These are phyloP conservation scores for Tuber borchii DNA, from an alignment of 495 filamentous ascomycete species.

Conservation along the genomic window DNA sequence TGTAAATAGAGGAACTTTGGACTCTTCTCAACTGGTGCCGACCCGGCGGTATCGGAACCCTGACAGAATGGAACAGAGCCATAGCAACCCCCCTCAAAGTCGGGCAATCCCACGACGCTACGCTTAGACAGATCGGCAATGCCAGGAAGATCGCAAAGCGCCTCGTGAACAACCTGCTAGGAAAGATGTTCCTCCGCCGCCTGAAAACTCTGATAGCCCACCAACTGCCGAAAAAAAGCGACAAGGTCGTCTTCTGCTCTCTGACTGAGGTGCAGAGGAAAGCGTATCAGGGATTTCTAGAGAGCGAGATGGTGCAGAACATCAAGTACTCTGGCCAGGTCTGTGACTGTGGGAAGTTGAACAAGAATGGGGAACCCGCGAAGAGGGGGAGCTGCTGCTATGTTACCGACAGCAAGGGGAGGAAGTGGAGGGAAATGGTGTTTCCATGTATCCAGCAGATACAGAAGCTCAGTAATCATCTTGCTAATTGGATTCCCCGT, in stretches of 20 bases:
- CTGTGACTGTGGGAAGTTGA: constrained; percentile 60
- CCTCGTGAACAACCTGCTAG: constrained; percentile 80
- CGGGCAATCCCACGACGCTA: constrained; percentile 93
- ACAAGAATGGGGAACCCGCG: constrained; percentile 43
- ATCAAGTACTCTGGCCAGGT: constrained; percentile 60
- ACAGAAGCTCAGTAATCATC: constrained; percentile 85
- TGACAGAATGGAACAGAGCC: constrained; percentile 66
- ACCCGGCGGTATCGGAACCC: constrained; percentile 74
- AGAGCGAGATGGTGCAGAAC: constrained; percentile 61
- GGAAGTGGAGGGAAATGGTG: constrained; percentile 67
- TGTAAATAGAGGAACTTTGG: constrained; percentile 74
- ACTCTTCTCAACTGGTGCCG: constrained; percentile 95
- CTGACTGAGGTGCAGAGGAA: constrained; percentile 74
- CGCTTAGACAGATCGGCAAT: constrained; percentile 67
- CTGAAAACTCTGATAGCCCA: constrained; percentile 91
- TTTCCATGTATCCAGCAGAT: constrained; percentile 79
- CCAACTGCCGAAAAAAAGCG: constrained; percentile 92
- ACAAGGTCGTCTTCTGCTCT: constrained; percentile 91
- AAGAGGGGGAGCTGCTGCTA: constrained; percentile 81
- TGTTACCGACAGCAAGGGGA: constrained; percentile 51
- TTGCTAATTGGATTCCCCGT: constrained; percentile 79
- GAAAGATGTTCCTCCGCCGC: constrained; percentile 82
- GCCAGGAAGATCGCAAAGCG: constrained; percentile 77
- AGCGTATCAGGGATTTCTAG: constrained; percentile 76
- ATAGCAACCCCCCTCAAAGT: constrained; percentile 74